Percentiles rank a stretch among this genome's conserved stretches.
phyloP scores from a whole-genome alignment of 345 rosid genomes.

The Lepidium didymum region DNA sequence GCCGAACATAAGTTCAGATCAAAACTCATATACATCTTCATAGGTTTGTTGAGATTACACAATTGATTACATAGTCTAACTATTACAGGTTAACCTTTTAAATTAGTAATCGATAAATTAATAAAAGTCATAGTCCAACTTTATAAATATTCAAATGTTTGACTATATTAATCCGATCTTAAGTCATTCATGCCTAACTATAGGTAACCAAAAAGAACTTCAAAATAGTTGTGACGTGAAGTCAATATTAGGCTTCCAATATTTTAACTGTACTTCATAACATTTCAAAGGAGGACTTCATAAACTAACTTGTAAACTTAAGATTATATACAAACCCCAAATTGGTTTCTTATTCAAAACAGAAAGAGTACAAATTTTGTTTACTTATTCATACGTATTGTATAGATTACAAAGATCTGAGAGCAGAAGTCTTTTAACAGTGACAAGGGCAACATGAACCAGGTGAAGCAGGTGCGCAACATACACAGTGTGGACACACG shows the following conservation, averaged over 20 bases:
- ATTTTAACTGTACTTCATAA: not conserved
- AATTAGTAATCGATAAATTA: no score
- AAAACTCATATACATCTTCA: no score
- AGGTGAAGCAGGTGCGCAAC: slow-evolving; percentile 25
- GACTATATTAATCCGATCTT: no score
- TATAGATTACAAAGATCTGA: not conserved
- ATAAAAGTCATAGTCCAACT: no score
- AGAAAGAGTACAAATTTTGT: not conserved
- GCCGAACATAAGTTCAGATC: no score
- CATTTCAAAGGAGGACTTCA: not conserved
- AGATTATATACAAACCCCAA: not conserved
- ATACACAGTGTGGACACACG: slow-evolving; percentile 28
- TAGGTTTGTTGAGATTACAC: no score
- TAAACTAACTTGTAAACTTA: not conserved
- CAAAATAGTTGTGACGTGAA: not conserved
- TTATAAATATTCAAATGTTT: no score
- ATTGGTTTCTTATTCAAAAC: slow-evolving; percentile 1
- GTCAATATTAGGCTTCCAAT: not conserved
- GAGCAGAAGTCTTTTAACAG: slow-evolving; percentile 6
- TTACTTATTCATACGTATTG: not conserved
- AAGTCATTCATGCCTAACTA: no score
- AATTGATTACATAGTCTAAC: no score
- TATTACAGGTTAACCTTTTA: no score
- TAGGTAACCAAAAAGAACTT: not conserved
- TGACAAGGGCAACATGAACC: slow-evolving; percentile 27